phyloP scores from a whole-genome alignment of 2,329 filamentous ascomycete species.

The Cercospora sp. region DNA sequence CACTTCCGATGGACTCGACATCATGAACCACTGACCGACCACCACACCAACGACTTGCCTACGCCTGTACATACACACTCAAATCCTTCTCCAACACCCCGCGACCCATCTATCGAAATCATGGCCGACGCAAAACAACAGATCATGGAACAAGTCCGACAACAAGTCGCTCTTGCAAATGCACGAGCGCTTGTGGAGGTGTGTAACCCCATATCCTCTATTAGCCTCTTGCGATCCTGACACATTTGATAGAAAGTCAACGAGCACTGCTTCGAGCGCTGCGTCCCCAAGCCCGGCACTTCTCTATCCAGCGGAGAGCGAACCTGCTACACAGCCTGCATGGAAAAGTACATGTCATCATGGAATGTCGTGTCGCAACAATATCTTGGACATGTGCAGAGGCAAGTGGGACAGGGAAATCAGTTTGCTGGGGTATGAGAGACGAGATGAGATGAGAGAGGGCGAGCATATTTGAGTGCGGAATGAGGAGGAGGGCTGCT shows the following conservation, averaged over 20 bases:
- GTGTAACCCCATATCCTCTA: slow-evolving; percentile 5
- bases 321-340: slow-evolving; percentile 53
- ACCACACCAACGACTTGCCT: background rate
- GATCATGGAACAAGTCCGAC: slow-evolving; percentile 55
- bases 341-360: slow-evolving; percentile 58
- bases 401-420: slow-evolving; percentile 30
- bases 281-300: slow-evolving; percentile 54
- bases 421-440: slow-evolving; percentile 8
- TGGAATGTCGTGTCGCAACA: slow-evolving; percentile 55
- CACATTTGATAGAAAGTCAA: slow-evolving; percentile 52
- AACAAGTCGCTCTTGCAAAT: slow-evolving; percentile 55
- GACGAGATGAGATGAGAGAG: background rate
- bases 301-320: slow-evolving; percentile 54
- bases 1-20: background rate
- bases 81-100: background rate
- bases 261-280: slow-evolving; percentile 59
- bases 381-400: slow-evolving; percentile 53
- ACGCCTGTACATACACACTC: background rate
- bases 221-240: background rate
- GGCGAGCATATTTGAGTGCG: background rate
- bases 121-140: slow-evolving; percentile 49
- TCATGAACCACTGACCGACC: background rate
- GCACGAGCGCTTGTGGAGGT: slow-evolving; percentile 55
- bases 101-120: slow-evolving; percentile 10
- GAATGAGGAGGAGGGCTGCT: background rate